phyloP scores from a whole-genome alignment of 352 stramenopile species.

The Phytopythium cucurbitacearum region DNA sequence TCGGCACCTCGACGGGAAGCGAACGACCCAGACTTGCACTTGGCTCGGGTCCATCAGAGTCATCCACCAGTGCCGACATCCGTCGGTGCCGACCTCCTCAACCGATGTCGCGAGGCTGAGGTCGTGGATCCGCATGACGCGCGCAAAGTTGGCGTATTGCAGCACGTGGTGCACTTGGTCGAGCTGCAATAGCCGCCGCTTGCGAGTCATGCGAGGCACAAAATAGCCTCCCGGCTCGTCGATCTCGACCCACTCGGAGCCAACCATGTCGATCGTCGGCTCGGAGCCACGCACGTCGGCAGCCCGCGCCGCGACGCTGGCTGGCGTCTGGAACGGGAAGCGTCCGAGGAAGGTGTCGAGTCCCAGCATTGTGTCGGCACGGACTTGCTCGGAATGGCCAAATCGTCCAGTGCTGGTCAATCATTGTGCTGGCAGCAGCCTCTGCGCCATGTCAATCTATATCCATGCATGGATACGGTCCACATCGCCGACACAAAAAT shows the following conservation, averaged over 20 bases:
- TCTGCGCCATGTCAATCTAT: too few relatives aligned
- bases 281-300: neutral
- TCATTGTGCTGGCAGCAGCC: too few relatives aligned
- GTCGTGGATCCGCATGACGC: conserved; percentile 47
- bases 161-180: conserved; percentile 58
- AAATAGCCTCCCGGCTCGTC: conserved; percentile 54
- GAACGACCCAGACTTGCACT: conserved; percentile 60
- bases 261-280: neutral
- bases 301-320: neutral
- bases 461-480: too few relatives aligned
- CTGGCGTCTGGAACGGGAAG: conserved; percentile 1
- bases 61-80: conserved; percentile 53
- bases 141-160: conserved; percentile 49
- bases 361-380: neutral
- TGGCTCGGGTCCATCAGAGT: conserved; percentile 47
- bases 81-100: conserved; percentile 30
- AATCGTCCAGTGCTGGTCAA: neutral
- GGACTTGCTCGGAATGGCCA: neutral
- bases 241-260: conserved; percentile 47
- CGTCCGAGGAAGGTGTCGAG: neutral
- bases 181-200: conserved; percentile 40
- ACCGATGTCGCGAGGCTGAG: conserved; percentile 59
- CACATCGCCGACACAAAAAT: too few relatives aligned
- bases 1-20: conserved; percentile 39
- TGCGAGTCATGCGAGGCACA: conserved; percentile 32